Base-by-base conservation (phyloP, 768 basidiomycete genomes). In the Dentipellis fragilis region DNA sequence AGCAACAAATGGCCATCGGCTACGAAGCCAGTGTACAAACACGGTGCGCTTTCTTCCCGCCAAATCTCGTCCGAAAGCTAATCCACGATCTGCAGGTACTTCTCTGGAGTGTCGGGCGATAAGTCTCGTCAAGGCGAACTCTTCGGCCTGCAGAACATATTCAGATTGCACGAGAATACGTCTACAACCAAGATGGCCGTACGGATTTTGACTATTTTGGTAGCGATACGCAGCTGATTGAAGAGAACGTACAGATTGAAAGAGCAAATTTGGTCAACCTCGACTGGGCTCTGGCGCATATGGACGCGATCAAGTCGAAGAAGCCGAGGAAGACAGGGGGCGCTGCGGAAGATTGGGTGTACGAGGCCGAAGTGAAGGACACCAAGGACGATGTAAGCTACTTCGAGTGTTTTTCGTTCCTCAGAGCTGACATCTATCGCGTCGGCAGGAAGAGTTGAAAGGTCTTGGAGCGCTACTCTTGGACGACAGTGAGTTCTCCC, bases 1-100 rank as follows among this genome's bases (percentile, higher is more conserved):
- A 93, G 60, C 93, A 94, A 65, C 88, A 91, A 64, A 92, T 92
- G 88, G 81, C 82, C n/a, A 90, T 92, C 48, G 91, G 83, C 0
- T 93, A 93, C 66, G 80, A 87, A 58, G 87, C 86, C 1, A 89
- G 87, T 61, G 72, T 89, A 9, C 90, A 93, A 63, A 91, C 90
- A 0, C 78, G 89, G 84, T 84, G 63, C 42, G 66, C 23, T 21
- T 29, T 6, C 29, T 29, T 3, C 29, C 29, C 6, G 3, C 47
- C 21, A 21, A n/a, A 17, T 47, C 42, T 19, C 17, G 29, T 29
- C 29, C 29, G 29, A 6, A 29, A 29, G 55, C 38, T 56, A 57
- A 14, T 16, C 38, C 29, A 29, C 0, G 42, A 49, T 5, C 29
- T 39, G 12, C 51, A 88, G 89, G 54, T 87, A 89, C 59, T 94